Evolutionary conservation across 2,329 filamentous ascomycete species (phyloP).

Genomic region (Cadophora sp.): DNA sequence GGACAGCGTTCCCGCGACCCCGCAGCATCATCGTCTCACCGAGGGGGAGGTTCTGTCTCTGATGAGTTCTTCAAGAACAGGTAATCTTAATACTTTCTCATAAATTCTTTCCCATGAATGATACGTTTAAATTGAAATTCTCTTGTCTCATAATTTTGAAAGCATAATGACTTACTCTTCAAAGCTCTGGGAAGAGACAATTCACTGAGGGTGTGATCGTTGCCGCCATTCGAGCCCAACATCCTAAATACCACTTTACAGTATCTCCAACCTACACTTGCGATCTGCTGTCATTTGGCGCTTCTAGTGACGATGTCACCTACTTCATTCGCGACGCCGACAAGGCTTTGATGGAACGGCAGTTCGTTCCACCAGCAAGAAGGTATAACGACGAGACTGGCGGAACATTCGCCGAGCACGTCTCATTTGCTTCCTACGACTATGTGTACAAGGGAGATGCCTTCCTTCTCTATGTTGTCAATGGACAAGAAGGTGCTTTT

Average conservation of each 20-base stretch:
- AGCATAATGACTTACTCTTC: not conserved
- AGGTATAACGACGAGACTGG: constrained; percentile 38
- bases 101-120: not conserved
- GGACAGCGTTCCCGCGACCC: constrained; percentile 12
- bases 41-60: constrained; percentile 17
- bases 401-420: constrained; percentile 30
- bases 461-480: constrained; percentile 38
- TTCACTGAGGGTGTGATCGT: constrained; percentile 36
- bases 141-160: not conserved
- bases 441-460: constrained; percentile 33
- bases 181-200: constrained; percentile 28
- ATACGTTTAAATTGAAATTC: not conserved
- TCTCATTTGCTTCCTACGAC: constrained; percentile 37
- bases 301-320: constrained; percentile 30
- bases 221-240: constrained; percentile 29
- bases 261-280: constrained; percentile 16
- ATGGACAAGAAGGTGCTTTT: constrained; percentile 31
- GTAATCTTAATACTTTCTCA: not conserved
- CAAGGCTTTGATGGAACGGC: constrained; percentile 27
- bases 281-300: constrained; percentile 37
- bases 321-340: constrained; percentile 26
- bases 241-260: constrained; percentile 38
- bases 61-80: constrained; percentile 34
- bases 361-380: constrained; percentile 36
- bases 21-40: constrained; percentile 1